phyloP scores from a whole-genome alignment of 1,139 yeast genomes.

The Blastobotrys illinoisensis region DNA sequence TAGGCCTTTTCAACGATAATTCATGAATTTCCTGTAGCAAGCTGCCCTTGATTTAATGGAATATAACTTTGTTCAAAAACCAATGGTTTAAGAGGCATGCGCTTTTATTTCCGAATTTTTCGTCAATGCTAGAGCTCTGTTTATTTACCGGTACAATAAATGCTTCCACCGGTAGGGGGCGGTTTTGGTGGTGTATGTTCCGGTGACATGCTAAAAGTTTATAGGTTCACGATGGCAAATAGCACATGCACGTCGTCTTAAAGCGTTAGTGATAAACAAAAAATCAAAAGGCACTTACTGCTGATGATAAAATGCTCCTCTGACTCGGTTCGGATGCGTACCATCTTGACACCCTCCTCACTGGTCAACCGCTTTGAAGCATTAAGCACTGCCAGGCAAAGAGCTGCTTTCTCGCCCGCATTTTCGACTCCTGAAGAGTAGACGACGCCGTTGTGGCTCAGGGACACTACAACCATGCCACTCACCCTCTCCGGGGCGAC shows the following conservation, averaged over 20 bases:
- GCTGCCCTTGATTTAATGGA: no score
- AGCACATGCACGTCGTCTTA: conserved; percentile 9
- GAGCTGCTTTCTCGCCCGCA: conserved; percentile 10
- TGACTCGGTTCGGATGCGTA: conserved; percentile 12
- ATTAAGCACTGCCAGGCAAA: conserved; percentile 10
- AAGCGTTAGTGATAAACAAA: not conserved
- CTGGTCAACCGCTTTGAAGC: conserved; percentile 7
- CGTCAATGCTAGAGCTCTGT: no score
- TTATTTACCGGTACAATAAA: no score
- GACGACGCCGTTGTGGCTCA: conserved; percentile 10
- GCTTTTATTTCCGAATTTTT: no score
- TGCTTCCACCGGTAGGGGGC: no score
- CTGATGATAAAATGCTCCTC: conserved; percentile 13
- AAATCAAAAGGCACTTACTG: conserved; percentile 3
- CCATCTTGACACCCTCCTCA: conserved; percentile 9
- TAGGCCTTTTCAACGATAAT: no score
- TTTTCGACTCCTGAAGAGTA: conserved; percentile 7
- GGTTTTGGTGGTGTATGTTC: no score
- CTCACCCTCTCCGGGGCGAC: conserved; percentile 8
- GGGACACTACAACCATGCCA: conserved; percentile 11
- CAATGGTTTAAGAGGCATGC: no score
- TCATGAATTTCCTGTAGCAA: no score
- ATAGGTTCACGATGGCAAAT: conserved; percentile 6
- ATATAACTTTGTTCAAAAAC: no score
- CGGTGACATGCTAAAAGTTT: not conserved